Conservation (phyloP, 495 filamentous ascomycete genomes). For the Podospora didyma region DNA sequence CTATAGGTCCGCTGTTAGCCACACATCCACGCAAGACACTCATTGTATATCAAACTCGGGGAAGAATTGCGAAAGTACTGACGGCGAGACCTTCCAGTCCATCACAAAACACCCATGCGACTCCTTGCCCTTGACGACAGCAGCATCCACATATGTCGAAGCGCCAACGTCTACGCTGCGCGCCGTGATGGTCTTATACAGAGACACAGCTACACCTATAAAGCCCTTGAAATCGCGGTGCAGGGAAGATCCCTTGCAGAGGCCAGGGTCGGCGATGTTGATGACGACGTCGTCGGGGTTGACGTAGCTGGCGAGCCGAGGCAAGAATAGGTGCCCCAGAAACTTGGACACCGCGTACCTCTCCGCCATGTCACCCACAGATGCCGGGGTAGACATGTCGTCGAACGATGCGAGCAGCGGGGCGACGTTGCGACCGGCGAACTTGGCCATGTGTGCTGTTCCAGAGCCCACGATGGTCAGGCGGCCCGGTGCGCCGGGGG, state of each 20-base stretch:
- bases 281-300: slow-evolving; percentile 42
- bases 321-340: slow-evolving; percentile 38
- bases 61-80: no score
- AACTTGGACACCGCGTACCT: slow-evolving; percentile 41
- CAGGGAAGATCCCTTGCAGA: slow-evolving; percentile 39
- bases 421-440: slow-evolving; percentile 22
- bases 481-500: slow-evolving; percentile 26
- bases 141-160: slow-evolving; percentile 8
- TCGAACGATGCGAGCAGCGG: slow-evolving; percentile 45
- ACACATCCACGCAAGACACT: not conserved
- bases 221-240: slow-evolving; percentile 21
- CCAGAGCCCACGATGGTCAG: slow-evolving; percentile 40
- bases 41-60: no score
- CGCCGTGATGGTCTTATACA: not conserved
- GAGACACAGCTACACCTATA: not conserved
- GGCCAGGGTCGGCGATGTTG: slow-evolving; percentile 46
- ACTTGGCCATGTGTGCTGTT: slow-evolving; percentile 27
- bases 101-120: slow-evolving; percentile 19
- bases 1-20: slow-evolving; percentile 4
- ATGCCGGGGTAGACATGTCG: slow-evolving; percentile 33
- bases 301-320: slow-evolving; percentile 39
- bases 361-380: slow-evolving; percentile 30
- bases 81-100: slow-evolving; percentile 16
- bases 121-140: slow-evolving; percentile 8
- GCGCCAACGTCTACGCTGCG: slow-evolving; percentile 4